These are phyloP conservation scores for Saccharomycodes ludwigii DNA, from an alignment of 805 yeast genomes.

Conservation along the genomic window DNA sequence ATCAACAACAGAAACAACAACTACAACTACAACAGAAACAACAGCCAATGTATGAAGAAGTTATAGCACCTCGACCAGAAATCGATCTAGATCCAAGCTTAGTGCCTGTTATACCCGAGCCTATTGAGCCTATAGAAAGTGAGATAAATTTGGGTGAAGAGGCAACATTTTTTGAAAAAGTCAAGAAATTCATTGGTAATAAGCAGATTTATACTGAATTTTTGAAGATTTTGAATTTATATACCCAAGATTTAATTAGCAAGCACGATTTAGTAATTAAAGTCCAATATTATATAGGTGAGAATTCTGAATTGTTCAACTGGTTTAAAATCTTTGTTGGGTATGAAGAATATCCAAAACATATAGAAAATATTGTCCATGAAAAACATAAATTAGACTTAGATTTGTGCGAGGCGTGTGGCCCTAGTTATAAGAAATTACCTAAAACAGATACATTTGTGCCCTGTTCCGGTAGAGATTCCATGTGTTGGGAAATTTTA, in stretches of 20 bases:
- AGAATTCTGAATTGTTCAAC: constrained; percentile 60
- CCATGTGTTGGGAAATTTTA: constrained; percentile 97
- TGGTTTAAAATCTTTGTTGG: constrained; percentile 94
- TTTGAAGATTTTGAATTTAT: constrained; percentile 74
- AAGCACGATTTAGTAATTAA: constrained; percentile 69
- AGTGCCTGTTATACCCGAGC: constrained; percentile 80
- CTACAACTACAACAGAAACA: constrained; percentile 12
- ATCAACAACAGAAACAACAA: constrained; percentile 9
- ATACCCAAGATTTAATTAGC: constrained; percentile 83
- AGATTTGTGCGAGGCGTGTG: constrained; percentile 83
- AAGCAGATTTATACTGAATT: constrained; percentile 89
- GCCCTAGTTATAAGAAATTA: constrained; percentile 85
- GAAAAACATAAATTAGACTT: constrained; percentile 88
- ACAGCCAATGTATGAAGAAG: constrained; percentile 20
- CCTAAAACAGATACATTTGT: constrained; percentile 90
- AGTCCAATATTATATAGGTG: constrained; percentile 77
- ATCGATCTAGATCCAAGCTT: constrained; percentile 47
- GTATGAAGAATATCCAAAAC: constrained; percentile 70
- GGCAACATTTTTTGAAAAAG: constrained; percentile 81
- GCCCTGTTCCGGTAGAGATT: constrained; percentile 98
- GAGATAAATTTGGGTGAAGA: constrained; percentile 67
- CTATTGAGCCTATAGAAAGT: constrained; percentile 45
- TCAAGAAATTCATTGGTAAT: constrained; percentile 76
- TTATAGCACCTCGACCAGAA: constrained; percentile 26
- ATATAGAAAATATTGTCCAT: constrained; percentile 75